phyloP scores from a whole-genome alignment of 164 flowering plant species.

The Macadamia tetraphylla region DNA sequence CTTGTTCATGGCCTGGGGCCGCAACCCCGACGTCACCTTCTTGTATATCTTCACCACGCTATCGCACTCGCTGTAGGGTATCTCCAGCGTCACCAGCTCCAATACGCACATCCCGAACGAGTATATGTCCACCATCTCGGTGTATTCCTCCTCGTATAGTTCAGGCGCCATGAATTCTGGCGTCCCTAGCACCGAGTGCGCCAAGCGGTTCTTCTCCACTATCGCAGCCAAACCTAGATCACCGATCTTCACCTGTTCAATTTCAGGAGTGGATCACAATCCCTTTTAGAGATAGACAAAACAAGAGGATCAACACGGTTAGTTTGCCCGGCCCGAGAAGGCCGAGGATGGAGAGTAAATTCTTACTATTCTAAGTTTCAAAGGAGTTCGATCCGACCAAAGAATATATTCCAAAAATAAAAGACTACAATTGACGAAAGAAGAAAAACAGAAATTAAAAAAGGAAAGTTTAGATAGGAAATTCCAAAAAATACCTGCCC shows the following conservation, averaged over 20 bases:
- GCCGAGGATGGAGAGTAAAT: too few relatives aligned
- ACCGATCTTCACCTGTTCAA: conserved; percentile 31
- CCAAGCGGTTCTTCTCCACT: conserved; percentile 16
- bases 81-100: conserved; percentile 70
- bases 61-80: conserved; percentile 75
- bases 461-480: too few relatives aligned
- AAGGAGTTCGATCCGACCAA: too few relatives aligned
- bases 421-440: too few relatives aligned
- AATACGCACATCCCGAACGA: conserved; percentile 71
- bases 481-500: conserved; percentile 28
- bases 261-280: neutral
- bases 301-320: too few relatives aligned
- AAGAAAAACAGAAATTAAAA: too few relatives aligned
- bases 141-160: conserved; percentile 71
- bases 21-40: conserved; percentile 59
- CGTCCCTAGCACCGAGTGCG: conserved; percentile 74
- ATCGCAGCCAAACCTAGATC: neutral
- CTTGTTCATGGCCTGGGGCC: conserved; percentile 53
- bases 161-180: conserved; percentile 35
- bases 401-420: too few relatives aligned
- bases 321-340: too few relatives aligned
- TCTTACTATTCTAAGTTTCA: too few relatives aligned
- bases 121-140: conserved; percentile 73
- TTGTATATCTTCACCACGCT: conserved; percentile 60
- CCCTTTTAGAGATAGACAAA: too few relatives aligned